phyloP scores from a whole-genome alignment of 176 grass and related monocot genomes.

The Saccharum officinarum region DNA sequence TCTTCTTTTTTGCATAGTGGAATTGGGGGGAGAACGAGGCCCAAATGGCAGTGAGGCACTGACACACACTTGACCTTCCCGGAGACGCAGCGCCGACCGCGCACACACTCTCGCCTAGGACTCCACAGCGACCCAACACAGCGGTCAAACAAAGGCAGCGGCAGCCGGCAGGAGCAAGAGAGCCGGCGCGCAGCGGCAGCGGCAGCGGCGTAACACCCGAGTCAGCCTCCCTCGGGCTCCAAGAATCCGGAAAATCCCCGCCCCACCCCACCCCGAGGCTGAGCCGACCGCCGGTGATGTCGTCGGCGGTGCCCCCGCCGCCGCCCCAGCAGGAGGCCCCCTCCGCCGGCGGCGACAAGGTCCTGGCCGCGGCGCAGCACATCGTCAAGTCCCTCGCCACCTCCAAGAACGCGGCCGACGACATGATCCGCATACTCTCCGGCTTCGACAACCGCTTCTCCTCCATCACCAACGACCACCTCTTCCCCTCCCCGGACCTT shows the following conservation, averaged over 20 bases:
- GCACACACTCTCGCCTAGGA: neutral
- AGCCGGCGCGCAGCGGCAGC: neutral
- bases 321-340: slow-evolving; percentile 2
- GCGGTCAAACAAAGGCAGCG: slow-evolving; percentile 36
- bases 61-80: slow-evolving; percentile 5
- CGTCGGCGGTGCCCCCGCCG: slow-evolving; percentile 39
- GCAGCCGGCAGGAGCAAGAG: neutral
- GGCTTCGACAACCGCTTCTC: slow-evolving; percentile 92
- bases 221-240: slow-evolving; percentile 5
- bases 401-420: slow-evolving; percentile 90
- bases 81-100: neutral
- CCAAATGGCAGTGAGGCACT: neutral
- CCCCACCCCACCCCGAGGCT: neutral
- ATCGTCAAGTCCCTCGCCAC: slow-evolving; percentile 93
- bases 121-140: neutral
- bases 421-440: slow-evolving; percentile 95
- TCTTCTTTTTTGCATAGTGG: no score
- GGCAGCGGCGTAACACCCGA: slow-evolving; percentile 21
- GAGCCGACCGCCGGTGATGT: slow-evolving; percentile 5
- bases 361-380: slow-evolving; percentile 87
- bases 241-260: neutral
- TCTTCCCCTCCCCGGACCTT: slow-evolving; percentile 42
- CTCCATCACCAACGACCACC: slow-evolving; percentile 49
- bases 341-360: slow-evolving; percentile 61
- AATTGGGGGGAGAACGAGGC: no score